Percentiles rank a stretch among this genome's conserved stretches.
These are phyloP conservation scores for Colletotrichum melonis DNA, from an alignment of 2,329 filamentous ascomycete genomes.

Conservation along the genomic window DNA sequence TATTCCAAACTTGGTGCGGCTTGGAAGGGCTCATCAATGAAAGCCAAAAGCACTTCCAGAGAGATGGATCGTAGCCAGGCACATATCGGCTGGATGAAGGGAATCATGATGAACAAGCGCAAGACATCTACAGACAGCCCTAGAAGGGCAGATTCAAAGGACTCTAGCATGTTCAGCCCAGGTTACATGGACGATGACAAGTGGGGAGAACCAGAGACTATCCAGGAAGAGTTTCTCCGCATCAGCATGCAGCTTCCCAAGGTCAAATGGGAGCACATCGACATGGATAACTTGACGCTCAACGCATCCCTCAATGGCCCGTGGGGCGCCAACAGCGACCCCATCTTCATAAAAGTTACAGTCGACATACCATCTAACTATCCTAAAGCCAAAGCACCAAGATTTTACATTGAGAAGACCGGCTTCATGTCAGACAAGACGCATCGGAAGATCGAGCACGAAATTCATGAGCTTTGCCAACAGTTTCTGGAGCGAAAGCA, in stretches of 20 bases:
- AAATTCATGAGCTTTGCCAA: constrained; percentile 66
- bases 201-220: constrained; percentile 70
- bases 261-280: constrained; percentile 72
- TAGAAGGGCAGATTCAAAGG: constrained; percentile 62
- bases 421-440: constrained; percentile 70
- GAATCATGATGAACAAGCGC: constrained; percentile 71
- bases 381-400: constrained; percentile 67
- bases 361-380: constrained; percentile 71
- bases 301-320: constrained; percentile 73
- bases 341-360: constrained; percentile 71
- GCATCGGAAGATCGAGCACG: constrained; percentile 63
- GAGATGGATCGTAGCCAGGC: constrained; percentile 60
- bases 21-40: constrained; percentile 71
- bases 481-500: constrained; percentile 68
- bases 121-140: constrained; percentile 58
- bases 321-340: constrained; percentile 67
- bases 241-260: constrained; percentile 72
- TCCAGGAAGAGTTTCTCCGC: constrained; percentile 74
- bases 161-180: constrained; percentile 62
- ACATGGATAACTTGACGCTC: constrained; percentile 70
- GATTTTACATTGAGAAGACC: constrained; percentile 71
- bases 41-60: constrained; percentile 59
- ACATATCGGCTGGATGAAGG: constrained; percentile 77
- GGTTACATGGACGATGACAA: constrained; percentile 64
- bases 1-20: constrained; percentile 50